phyloP scores from a whole-genome alignment of 2,329 filamentous ascomycete genomes.

The Didymella pinodella region DNA sequence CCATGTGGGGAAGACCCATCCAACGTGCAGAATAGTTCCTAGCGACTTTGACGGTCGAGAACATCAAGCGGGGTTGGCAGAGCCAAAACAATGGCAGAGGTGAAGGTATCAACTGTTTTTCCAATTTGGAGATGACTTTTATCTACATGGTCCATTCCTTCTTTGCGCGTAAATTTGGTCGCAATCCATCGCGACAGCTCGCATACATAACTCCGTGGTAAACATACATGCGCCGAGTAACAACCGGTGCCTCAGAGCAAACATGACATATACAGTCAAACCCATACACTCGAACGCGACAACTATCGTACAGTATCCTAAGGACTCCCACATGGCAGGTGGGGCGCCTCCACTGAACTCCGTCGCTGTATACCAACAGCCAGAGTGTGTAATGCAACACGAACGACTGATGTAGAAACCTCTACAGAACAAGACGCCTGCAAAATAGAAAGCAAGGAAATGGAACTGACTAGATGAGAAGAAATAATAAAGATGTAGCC shows the following conservation, averaged over 20 bases:
- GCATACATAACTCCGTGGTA: conserved; percentile 17
- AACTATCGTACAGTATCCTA: conserved; percentile 38
- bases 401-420: conserved; percentile 38
- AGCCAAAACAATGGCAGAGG: neutral
- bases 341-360: conserved; percentile 23
- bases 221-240: conserved; percentile 35
- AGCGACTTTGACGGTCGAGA: conserved; percentile 14
- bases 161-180: conserved; percentile 20
- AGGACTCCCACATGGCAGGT: conserved; percentile 25
- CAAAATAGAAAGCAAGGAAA: conserved; percentile 27
- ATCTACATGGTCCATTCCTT: conserved; percentile 18
- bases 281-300: conserved; percentile 39
- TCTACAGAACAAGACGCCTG: conserved; percentile 40
- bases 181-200: conserved; percentile 22
- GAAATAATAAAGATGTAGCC: conserved; percentile 32
- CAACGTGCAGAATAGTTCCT: conserved; percentile 19
- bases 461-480: conserved; percentile 37
- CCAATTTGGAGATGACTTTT: conserved; percentile 23
- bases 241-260: conserved; percentile 40
- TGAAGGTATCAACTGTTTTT: conserved; percentile 34
- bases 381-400: conserved; percentile 41
- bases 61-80: conserved; percentile 2
- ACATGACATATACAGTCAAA: conserved; percentile 30
- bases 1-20: conserved; percentile 22
- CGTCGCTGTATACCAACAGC: conserved; percentile 25